phyloP scores from a whole-genome alignment of 1,284 basidiomycete species.

The Pterula multifida region DNA sequence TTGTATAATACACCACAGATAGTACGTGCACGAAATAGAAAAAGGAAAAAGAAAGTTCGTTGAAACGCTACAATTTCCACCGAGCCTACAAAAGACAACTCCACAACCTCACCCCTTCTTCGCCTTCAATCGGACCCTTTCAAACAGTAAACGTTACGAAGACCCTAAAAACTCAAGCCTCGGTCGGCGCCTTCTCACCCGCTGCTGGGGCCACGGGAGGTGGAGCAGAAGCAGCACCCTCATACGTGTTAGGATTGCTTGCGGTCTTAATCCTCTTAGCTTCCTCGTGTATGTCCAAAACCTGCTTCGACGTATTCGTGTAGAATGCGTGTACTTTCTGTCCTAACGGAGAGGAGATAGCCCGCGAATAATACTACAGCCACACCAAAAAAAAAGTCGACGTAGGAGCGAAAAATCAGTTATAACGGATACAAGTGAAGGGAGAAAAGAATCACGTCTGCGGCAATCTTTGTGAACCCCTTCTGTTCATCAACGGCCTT shows the following conservation, averaged over 20 bases:
- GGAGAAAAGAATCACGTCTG: constrained; percentile 38
- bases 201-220: constrained; percentile 9
- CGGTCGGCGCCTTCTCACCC: neutral
- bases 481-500: constrained; percentile 72
- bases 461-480: constrained; percentile 58
- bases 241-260: neutral
- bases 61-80: no score
- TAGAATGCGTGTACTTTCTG: constrained; percentile 69
- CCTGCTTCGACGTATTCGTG: constrained; percentile 70
- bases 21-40: no score
- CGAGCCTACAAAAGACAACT: neutral
- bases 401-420: constrained; percentile 3
- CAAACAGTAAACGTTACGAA: no score
- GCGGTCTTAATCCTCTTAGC: constrained; percentile 57
- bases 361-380: constrained; percentile 66
- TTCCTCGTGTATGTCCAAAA: constrained; percentile 80
- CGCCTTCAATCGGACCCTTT: neutral
- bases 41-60: no score
- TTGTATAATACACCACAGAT: no score
- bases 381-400: constrained; percentile 3
- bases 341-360: constrained; percentile 66
- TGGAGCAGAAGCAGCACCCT: constrained; percentile 12
- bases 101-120: neutral
- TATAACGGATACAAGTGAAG: neutral
- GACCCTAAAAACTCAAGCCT: neutral